Base-by-base conservation (phyloP, 257 asterid species). In the Marsdenia floribunda region DNA sequence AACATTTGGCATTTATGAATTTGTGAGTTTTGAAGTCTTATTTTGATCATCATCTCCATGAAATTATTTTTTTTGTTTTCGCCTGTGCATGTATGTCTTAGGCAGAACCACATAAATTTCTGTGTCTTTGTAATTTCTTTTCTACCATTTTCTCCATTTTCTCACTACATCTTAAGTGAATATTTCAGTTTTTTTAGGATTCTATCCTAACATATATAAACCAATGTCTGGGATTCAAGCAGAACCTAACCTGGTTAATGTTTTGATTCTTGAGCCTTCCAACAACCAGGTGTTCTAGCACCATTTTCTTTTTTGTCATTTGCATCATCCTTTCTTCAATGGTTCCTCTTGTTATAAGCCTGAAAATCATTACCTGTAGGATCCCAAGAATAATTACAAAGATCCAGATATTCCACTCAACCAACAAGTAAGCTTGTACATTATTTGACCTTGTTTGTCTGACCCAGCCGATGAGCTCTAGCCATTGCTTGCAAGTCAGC, bases 401-500 rank as follows among this genome's bases (percentile, higher is more conserved):
- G 44, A 73, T 58, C 71, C 75, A 67, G 59, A 75, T 35, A 57
- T 60, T 65, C 57, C 71, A 70, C 72, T 80, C 66, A 81, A 71
- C 54, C 14, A 38, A 72, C 22, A 63, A 29, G 44, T 47, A 33
- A 47, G 63, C 61, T 46, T 37, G 29, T 44, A 54, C n/a, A 44
- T 21, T 40, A 61, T 29, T 26, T 52, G 38, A 63, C 99, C 99
- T 90, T 95, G 82, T 92, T 92, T 69, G 99, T 95, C 84, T 95
- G 99, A 75, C 99, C 99, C 77, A 95, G 98, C 75, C 99, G 95
- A 81, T 95, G 99, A 79, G 99, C 99, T 82, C 99, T 89, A 71
- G 99, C 99, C 99, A 95, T 95, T 80, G 99, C 99, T 87, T 95
- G 99, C 78, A 95, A 87, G 82, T 95, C 99, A 77, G 99, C 99